These are phyloP conservation scores for Hymenochaete sp. DNA, from an alignment of 1,284 basidiomycete species.

Conservation along the genomic window DNA sequence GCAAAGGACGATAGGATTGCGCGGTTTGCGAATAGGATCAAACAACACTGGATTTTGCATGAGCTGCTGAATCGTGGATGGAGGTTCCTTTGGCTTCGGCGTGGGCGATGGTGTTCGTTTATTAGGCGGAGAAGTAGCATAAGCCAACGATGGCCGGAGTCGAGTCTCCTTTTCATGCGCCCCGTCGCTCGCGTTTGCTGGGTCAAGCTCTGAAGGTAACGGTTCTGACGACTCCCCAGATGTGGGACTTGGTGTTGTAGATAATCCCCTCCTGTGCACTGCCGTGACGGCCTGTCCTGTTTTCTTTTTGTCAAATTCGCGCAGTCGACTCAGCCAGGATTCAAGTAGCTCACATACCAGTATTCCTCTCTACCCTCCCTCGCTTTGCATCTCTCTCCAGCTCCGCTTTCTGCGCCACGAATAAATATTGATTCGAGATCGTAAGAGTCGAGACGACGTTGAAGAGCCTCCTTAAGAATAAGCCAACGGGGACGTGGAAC, in stretches of 20 bases:
- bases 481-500: slow-evolving; percentile 48
- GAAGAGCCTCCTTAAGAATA: slow-evolving; percentile 53
- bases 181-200: not conserved
- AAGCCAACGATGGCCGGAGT: not conserved
- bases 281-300: too few relatives aligned
- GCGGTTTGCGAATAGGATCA: slow-evolving; percentile 69
- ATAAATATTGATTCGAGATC: slow-evolving; percentile 53
- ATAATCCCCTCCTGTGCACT: not conserved
- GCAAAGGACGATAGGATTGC: slow-evolving; percentile 88
- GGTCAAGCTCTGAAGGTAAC: slow-evolving; percentile 1
- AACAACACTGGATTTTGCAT: slow-evolving; percentile 66
- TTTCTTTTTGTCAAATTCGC: too few relatives aligned
- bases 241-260: not conserved
- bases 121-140: not conserved
- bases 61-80: slow-evolving; percentile 54
- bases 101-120: not conserved
- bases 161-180: not conserved
- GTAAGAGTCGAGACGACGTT: slow-evolving; percentile 59
- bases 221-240: slow-evolving; percentile 5
- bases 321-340: too few relatives aligned
- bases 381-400: not conserved
- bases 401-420: slow-evolving; percentile 24
- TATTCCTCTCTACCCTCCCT: not conserved
- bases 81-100: slow-evolving; percentile 17
- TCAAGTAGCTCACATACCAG: slow-evolving; percentile 3